Base-by-base conservation (phyloP, 1,284 basidiomycete species). In the Boletus calvinii region DNA sequence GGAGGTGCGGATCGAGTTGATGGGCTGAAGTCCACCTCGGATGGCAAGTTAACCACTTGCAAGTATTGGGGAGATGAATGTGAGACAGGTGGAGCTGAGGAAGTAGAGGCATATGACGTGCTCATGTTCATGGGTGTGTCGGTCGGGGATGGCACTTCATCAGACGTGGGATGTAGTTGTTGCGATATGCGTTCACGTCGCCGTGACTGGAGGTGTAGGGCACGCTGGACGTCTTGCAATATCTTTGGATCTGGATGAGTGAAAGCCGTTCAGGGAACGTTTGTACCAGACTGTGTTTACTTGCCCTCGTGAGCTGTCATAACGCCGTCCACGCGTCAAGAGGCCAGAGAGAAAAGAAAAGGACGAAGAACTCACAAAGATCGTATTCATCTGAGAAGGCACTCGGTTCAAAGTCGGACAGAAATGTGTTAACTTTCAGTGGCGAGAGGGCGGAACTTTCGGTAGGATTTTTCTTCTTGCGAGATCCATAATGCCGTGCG, bases 11-110 rank as follows among this genome's bases (percentile, higher is more conserved):
- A 63, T 17, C 77, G 77, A 13, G 79, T 78, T 2, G 83, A 80
- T n/a, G 87, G 86, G 59, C 84, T 81, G 62, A 88, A 89, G 65
- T 89, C 87, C 35, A 88, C 72, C 43, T 87, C 84, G 4, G 73
- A 71, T 11, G 75, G 70, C 9, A 65, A 56, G 40, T 59, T 69
- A 22, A 46, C 42, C 26, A 43, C 48, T 36, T 56, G 62, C 36
- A 66, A 57, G 50, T 68, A 63, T 32, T 67, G 63, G 6, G 74
- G 70, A 24, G 73, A 71, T 24, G 72, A 68, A 36, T 67, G 62
- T 20, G 64, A 47, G 20, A 57, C 50, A 31, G 62, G 58, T 26
- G 63, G 55, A n/a, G 64, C 46, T 52, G 66, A 49, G 54, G 63
- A 56, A 59, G 59, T 20, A 71, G 69, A 38, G 68, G 73, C 58